These are phyloP conservation scores for Ceratobasidium sp. DNA, from an alignment of 1,284 basidiomycete species.

Conservation along the genomic window DNA sequence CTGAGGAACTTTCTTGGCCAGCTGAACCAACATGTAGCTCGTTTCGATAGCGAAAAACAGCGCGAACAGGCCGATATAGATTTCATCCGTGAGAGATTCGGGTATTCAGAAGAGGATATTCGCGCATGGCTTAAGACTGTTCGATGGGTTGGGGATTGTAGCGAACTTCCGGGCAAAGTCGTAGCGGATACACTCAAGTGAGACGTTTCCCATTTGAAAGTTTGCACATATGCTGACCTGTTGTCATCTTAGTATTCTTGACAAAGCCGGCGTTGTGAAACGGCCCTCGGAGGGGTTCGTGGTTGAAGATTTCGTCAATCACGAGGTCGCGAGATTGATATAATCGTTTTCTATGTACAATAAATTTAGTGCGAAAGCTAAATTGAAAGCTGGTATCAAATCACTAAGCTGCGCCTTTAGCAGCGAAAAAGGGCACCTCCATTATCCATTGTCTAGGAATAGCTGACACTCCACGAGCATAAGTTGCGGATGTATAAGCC, in stretches of 20 bases:
- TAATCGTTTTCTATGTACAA: conserved; percentile 44
- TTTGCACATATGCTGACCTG: conserved; percentile 17
- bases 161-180: conserved; percentile 65
- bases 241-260: conserved; percentile 60
- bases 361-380: conserved; percentile 1
- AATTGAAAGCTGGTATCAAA: neutral
- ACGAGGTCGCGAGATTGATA: conserved; percentile 56
- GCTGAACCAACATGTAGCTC: conserved; percentile 68
- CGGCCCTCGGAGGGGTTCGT: conserved; percentile 64
- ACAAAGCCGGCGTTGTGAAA: conserved; percentile 76
- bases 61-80: conserved; percentile 64
- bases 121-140: conserved; percentile 84
- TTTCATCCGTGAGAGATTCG: conserved; percentile 80
- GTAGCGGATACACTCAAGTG: conserved; percentile 74
- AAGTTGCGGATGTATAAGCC: conserved; percentile 85
- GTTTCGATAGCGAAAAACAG: conserved; percentile 70
- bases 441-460: conserved; percentile 67
- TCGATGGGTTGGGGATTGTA: conserved; percentile 71
- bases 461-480: conserved; percentile 84
- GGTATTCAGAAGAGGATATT: conserved; percentile 81
- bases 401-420: conserved; percentile 10
- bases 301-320: conserved; percentile 67
- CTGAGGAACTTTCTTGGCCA: conserved; percentile 68
- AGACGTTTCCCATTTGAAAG: conserved; percentile 45
- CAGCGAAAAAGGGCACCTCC: conserved; percentile 48